Percentiles rank a stretch among this genome's conserved stretches.
phyloP scores from a whole-genome alignment of 2,329 filamentous ascomycete species.

The Ceratocystis harringtonii region DNA sequence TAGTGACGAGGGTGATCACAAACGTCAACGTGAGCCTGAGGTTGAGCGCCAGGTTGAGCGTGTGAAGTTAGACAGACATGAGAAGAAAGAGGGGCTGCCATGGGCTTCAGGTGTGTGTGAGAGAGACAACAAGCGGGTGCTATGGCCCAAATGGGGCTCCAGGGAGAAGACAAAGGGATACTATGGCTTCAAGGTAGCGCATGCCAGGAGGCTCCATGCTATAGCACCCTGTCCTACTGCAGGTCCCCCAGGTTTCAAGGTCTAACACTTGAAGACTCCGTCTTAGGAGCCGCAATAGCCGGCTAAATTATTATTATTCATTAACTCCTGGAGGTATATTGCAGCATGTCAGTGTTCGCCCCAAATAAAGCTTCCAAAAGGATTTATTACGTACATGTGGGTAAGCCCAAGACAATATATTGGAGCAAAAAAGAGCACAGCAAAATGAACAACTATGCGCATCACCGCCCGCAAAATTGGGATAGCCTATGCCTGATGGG shows the following conservation, averaged over 20 bases:
- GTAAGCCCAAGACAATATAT: neutral
- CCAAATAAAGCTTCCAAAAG: neutral
- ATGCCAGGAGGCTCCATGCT: neutral
- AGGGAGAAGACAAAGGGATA: neutral
- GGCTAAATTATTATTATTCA: neutral
- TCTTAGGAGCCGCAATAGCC: neutral
- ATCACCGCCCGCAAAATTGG: neutral
- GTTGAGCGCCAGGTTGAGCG: neutral
- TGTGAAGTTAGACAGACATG: neutral
- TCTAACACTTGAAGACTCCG: neutral
- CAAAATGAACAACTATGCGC: neutral
- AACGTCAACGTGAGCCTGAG: no score
- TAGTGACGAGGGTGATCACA: no score
- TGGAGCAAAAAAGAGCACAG: neutral
- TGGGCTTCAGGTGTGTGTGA: no score
- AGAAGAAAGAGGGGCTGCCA: neutral
- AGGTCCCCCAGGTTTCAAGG: neutral
- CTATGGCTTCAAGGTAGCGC: neutral
- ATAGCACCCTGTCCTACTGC: neutral
- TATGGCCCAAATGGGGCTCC: neutral
- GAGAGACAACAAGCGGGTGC: neutral
- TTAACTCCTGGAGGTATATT: no score
- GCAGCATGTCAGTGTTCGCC: no score
- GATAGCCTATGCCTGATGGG: neutral
- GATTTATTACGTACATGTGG: neutral